Evolutionary conservation across 2,329 filamentous ascomycete species (phyloP), one percentile per base, ranked within the genome.

Genomic region (Aspergillus felis): DNA sequence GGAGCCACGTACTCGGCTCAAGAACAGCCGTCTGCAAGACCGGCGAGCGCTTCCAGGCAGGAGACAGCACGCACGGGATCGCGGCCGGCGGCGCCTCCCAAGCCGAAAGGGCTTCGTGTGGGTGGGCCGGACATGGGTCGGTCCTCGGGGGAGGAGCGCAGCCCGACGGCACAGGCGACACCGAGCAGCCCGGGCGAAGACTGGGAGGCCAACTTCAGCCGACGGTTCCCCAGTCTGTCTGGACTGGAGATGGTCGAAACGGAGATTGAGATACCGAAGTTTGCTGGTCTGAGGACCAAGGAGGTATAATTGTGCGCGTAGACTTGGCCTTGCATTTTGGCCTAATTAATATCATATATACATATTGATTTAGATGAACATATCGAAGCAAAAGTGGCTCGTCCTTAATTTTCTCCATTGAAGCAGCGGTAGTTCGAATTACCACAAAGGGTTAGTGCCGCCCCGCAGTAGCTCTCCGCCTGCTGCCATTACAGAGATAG

Each of bases 161-260:
- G 51, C 63, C 67, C 57, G 62, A 69, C 61, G 57, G 67, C 61
- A 57, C 71, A 54, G 58, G 54, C 56, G 27, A 65, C 64, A 24
- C 65, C 64, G 20, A 54, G 67, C 44, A 72, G 61, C 41, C 59
- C 68, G 0, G 64, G 65, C 49, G 89, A 92, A 75, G 84, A 87
- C 57, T 84, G 82, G 80, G 84, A 87, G 61, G 76, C 76, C 24
- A 83, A 90, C 69, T 97, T 97, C 71, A 88, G 87, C 59, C 92
- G 92, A 74, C 82, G 91, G 57, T 97, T 92, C 74, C 93, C 93
- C 0, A 95, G 89, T 70, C 77, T 97, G 57, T 87, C 87, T 56
- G 84, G 91, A 9, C 84, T 97, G 64, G 92, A 97, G 77, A 90
- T 93, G 86, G 88, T 91, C n/a, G 90, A 94, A 76, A 84, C 87